Conservation (phyloP, 805 yeast species). For the Saccharomycopsis guyanensis region DNA sequence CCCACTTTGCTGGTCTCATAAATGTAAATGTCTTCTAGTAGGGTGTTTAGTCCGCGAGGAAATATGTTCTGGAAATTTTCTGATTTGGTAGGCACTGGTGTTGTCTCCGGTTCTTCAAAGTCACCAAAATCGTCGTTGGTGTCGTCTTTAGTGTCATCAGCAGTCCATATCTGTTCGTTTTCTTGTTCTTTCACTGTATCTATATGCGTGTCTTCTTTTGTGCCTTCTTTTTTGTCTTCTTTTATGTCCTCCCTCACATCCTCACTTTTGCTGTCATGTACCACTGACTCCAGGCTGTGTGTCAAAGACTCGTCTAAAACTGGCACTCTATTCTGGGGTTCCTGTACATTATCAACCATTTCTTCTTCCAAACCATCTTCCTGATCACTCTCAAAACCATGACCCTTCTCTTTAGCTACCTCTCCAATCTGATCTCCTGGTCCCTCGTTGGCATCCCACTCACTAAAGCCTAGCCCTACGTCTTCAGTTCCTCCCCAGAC, state of each 20-base stretch:
- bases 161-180: neutral
- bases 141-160: too few relatives aligned
- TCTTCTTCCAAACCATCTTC: too few relatives aligned
- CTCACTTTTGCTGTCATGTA: neutral
- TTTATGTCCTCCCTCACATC: neutral
- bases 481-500: too few relatives aligned
- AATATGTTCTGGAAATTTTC: neutral
- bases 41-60: neutral
- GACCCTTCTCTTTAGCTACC: too few relatives aligned
- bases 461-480: too few relatives aligned
- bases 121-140: conserved; percentile 16
- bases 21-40: conserved; percentile 3
- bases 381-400: too few relatives aligned
- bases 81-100: neutral
- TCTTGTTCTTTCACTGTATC: neutral
- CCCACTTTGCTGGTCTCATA: neutral
- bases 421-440: too few relatives aligned
- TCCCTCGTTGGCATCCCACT: too few relatives aligned
- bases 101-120: conserved; percentile 9
- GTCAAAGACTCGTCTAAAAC: too few relatives aligned
- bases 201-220: neutral
- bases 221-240: neutral
- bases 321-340: too few relatives aligned
- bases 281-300: too few relatives aligned
- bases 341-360: too few relatives aligned